Conservation (phyloP, 192 early-diverging fungal genomes). For the Podila minutissima region DNA sequence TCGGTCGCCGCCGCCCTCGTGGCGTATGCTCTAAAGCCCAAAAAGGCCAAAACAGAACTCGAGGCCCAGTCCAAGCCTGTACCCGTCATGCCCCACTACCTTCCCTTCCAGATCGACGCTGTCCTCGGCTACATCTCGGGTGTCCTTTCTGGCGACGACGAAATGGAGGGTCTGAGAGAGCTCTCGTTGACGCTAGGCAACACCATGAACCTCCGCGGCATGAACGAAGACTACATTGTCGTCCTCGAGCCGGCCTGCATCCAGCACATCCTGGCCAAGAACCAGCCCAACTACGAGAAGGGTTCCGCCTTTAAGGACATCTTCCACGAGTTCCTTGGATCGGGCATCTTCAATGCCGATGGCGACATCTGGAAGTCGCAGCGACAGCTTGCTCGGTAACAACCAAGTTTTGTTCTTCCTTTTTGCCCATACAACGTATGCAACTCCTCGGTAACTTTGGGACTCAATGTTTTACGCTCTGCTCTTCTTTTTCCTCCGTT, state of each 20-base stretch:
- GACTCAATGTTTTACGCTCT: background rate
- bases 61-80: constrained; percentile 20
- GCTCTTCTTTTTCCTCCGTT: background rate
- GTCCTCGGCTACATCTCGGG: constrained; percentile 15
- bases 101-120: constrained; percentile 30
- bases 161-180: constrained; percentile 18
- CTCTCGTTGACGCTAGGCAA: background rate
- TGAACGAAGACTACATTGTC: constrained; percentile 35
- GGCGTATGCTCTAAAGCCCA: constrained; percentile 33
- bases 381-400: constrained; percentile 58
- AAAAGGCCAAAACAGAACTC: constrained; percentile 37
- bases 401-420: background rate
- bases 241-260: constrained; percentile 36
- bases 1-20: constrained; percentile 15
- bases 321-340: constrained; percentile 65
- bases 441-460: background rate
- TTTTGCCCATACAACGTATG: background rate
- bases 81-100: constrained; percentile 11
- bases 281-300: constrained; percentile 51
- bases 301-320: constrained; percentile 51
- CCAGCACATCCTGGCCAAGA: constrained; percentile 44
- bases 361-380: constrained; percentile 71
- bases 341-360: constrained; percentile 79
- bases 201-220: constrained; percentile 27
- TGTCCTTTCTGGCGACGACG: constrained; percentile 8